Evolutionary conservation across 2,329 filamentous ascomycete species (phyloP).

Genomic region (Fusarium protoensiforme): DNA sequence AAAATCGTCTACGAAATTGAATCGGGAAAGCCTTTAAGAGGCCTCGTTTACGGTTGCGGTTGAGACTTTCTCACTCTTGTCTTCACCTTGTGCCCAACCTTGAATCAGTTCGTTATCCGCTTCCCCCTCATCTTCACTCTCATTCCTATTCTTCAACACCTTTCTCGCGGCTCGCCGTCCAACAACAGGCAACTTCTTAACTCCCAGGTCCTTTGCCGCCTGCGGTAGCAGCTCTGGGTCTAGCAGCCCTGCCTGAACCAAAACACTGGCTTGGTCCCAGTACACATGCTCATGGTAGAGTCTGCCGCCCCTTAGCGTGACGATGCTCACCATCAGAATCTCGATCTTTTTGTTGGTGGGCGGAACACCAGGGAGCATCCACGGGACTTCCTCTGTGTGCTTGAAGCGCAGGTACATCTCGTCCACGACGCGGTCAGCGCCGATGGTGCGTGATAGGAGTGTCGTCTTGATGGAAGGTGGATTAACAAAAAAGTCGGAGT

Average conservation of each 20-base stretch:
- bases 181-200: constrained; percentile 53
- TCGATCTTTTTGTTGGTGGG: constrained; percentile 63
- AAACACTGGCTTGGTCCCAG: constrained; percentile 72
- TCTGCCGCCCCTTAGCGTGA: constrained; percentile 68
- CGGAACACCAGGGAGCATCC: constrained; percentile 70
- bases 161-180: constrained; percentile 53
- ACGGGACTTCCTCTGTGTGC: constrained; percentile 67
- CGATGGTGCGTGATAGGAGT: constrained; percentile 72
- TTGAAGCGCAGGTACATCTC: constrained; percentile 70
- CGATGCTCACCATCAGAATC: constrained; percentile 68
- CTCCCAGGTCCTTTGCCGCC: constrained; percentile 47
- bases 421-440: constrained; percentile 72
- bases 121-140: constrained; percentile 51
- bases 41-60: background rate
- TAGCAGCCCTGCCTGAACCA: constrained; percentile 69
- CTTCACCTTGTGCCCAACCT: constrained; percentile 46
- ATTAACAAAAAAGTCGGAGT: constrained; percentile 73
- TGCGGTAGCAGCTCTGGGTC: constrained; percentile 53
- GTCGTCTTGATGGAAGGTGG: constrained; percentile 69
- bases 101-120: constrained; percentile 56
- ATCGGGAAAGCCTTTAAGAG: background rate
- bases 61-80: background rate
- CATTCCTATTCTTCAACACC: constrained; percentile 41
- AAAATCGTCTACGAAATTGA: background rate
- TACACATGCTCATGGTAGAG: constrained; percentile 72